Conservation (phyloP, 164 flowering plant genomes). For the Kalanchoe fedtschenkoi region DNA sequence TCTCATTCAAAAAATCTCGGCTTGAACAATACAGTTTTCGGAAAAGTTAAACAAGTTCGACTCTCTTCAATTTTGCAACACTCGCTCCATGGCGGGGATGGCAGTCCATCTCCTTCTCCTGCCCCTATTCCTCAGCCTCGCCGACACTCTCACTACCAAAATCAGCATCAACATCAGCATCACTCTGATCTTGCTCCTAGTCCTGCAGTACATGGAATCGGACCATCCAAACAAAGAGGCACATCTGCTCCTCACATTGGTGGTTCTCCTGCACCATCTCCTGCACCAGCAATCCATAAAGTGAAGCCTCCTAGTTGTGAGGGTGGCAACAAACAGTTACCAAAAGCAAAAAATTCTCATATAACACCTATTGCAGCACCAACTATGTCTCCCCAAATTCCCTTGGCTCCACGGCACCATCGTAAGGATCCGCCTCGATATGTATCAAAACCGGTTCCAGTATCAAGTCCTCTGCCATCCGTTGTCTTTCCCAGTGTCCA, state of each 20-base stretch:
- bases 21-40: conserved; percentile 67
- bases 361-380: conserved; percentile 31
- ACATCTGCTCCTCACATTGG: conserved; percentile 16
- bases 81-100: conserved; percentile 34
- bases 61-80: conserved; percentile 59
- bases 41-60: conserved; percentile 70
- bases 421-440: conserved; percentile 28
- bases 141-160: conserved; percentile 21
- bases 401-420: conserved; percentile 22
- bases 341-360: conserved; percentile 10
- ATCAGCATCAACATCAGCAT: conserved; percentile 13
- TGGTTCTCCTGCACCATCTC: conserved; percentile 18
- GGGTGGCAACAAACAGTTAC: conserved; percentile 18
- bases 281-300: conserved; percentile 18
- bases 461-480: conserved; percentile 43
- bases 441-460: conserved; percentile 15
- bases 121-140: conserved; percentile 25
- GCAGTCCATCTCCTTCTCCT: conserved; percentile 47
- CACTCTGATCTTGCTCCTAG: conserved; percentile 17
- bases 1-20: conserved; percentile 74
- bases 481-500: conserved; percentile 40
- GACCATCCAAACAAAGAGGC: conserved; percentile 10
- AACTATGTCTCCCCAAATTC: conserved; percentile 22
- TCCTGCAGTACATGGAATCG: conserved; percentile 10
- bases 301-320: conserved; percentile 42